Evolutionary conservation across 768 basidiomycete genomes (phyloP).

Genomic region (Exidia glandulosa): DNA sequence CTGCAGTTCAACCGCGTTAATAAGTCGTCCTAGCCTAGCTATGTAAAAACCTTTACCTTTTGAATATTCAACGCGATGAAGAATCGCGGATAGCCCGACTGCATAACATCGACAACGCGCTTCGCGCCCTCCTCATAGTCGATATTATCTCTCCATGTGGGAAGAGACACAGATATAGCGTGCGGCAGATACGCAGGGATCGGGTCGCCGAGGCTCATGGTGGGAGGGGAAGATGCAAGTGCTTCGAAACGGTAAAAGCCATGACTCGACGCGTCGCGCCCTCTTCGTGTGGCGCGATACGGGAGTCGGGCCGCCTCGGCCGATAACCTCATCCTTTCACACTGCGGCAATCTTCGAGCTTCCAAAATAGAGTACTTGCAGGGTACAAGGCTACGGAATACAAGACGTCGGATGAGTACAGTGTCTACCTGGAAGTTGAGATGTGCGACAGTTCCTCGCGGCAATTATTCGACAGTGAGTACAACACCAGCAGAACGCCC

Average conservation of each 20-base stretch:
- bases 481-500: no score
- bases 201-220: constrained; percentile 4
- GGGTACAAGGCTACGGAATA: no score
- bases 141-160: constrained; percentile 85
- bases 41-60: constrained; percentile 40
- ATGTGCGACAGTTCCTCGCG: no score
- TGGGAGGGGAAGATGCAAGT: not conserved
- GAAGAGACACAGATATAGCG: constrained; percentile 90
- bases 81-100: constrained; percentile 88
- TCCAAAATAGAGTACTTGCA: no score
- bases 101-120: constrained; percentile 68
- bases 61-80: constrained; percentile 81
- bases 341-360: no score
- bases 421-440: no score
- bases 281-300: not conserved
- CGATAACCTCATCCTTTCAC: not conserved
- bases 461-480: no score
- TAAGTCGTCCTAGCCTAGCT: not conserved
- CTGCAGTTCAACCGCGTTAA: constrained; percentile 28
- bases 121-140: constrained; percentile 86
- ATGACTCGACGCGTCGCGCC: not conserved
- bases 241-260: not conserved
- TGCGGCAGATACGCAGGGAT: constrained; percentile 41
- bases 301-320: not conserved
- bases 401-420: no score